Evolutionary conservation across 176 grass and related monocot species (phyloP).

Genomic region (Hyparrhenia diplandra): DNA sequence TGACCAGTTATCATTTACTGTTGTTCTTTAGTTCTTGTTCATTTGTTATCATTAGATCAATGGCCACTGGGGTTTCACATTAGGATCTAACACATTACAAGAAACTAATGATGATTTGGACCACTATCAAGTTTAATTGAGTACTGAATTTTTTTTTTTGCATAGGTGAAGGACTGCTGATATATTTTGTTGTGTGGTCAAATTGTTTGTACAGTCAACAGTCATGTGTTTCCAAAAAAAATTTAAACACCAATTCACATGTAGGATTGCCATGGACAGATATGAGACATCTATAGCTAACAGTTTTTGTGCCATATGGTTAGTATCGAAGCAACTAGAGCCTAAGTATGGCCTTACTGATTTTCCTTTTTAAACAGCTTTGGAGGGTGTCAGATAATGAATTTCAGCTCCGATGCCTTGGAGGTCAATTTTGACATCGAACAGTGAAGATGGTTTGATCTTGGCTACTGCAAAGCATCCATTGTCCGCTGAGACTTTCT

Average conservation of each 20-base stretch:
- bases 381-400: conserved; percentile 65
- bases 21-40: not conserved
- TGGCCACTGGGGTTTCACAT: not conserved
- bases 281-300: not conserved
- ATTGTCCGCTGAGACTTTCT: conserved; percentile 47
- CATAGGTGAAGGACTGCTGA: not conserved
- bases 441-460: conserved; percentile 40
- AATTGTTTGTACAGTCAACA: not conserved
- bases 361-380: conserved; percentile 40
- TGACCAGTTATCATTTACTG: not conserved
- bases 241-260: not conserved
- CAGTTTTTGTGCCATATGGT: not conserved
- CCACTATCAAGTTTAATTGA: not conserved
- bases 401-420: conserved; percentile 63
- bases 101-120: not conserved
- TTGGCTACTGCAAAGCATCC: conserved; percentile 39
- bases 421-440: conserved; percentile 71
- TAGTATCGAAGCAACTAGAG: not conserved
- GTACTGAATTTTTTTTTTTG: not conserved
- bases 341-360: not conserved
- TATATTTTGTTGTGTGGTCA: not conserved
- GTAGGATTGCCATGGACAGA: not conserved
- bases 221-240: not conserved
- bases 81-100: not conserved
- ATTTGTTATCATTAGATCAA: not conserved